Evolutionary conservation across 352 stramenopile genomes (phyloP), one percentile per base, ranked within the genome.

Genomic region (Phytophthora podocarpi): DNA sequence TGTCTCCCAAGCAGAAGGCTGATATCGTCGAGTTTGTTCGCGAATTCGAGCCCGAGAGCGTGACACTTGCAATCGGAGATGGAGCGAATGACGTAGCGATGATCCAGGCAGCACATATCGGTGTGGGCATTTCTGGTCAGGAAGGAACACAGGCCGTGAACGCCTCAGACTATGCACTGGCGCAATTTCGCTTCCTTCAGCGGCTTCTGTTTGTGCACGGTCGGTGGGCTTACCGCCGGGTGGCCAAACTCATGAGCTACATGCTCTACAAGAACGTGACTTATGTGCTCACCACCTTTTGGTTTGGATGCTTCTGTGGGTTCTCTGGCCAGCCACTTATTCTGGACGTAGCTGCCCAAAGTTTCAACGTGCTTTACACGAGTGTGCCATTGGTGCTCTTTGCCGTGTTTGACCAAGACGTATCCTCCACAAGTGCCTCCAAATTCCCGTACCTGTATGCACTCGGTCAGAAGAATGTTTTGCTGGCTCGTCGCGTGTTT

Each of bases 21-120:
- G 74, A 94, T 15, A 85, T 96, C 21, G 82, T 96, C 11, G 74
- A 87, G 20, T 74, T 95, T 37, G 74, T 97, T 31, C 87, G 87
- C 32, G 54, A 82, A 15, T 82, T 83, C 20, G 85, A 93, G 21
- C 72, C 73, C 0, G 68, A 90, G 9, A 87, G 78, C 39, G 82
- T 95, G 46, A 97, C 90, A n/a, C 69, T 98, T 7, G 84, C 89
- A 11, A 97, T 98, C 28, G 93, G 95, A n/a, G 95, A 98, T 67
- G 95, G 95, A 45, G 95, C 93, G n/a, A 98, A 98, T 74, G 95
- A 98, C 53, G 96, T 98, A 6, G 89, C 85, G 26, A 98, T 98
- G 96, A 98, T 98, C 32, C 90, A 98, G 64, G 76, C 86, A 12
- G 91, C 89, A 2, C 87, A 98, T 59, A 85, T 98, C 46, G 93